A percentile compares a stretch with the other conserved stretches of the same genome.
phyloP scores from a whole-genome alignment of 2,329 filamentous ascomycete genomes.

The Spiromastix sp. region DNA sequence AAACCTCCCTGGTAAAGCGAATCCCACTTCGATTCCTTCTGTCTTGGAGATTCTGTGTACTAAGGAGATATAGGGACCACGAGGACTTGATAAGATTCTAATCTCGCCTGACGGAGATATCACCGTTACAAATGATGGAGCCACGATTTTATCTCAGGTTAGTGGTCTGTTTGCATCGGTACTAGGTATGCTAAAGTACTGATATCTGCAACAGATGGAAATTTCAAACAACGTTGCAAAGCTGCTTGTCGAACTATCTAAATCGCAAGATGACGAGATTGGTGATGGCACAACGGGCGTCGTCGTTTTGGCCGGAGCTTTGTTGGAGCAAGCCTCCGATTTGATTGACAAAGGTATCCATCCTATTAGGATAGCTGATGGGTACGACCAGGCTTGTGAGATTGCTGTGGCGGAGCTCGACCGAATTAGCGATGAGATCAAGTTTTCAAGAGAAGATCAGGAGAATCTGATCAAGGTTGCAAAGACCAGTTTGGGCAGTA shows the following conservation, averaged over 20 bases:
- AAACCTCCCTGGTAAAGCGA: slow-evolving; percentile 67
- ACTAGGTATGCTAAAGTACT: background rate
- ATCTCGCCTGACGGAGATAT: slow-evolving; percentile 98
- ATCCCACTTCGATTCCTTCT: background rate
- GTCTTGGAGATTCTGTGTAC: background rate
- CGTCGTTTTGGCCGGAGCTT: slow-evolving; percentile 85
- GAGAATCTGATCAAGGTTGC: slow-evolving; percentile 88
- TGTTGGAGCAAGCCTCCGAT: slow-evolving; percentile 92
- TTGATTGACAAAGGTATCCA: slow-evolving; percentile 99
- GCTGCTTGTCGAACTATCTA: slow-evolving; percentile 89
- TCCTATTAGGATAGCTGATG: slow-evolving; percentile 95
- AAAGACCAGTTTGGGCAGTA: slow-evolving; percentile 90
- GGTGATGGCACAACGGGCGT: slow-evolving; percentile 97
- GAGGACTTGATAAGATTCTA: slow-evolving; percentile 96
- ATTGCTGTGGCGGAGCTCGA: slow-evolving; percentile 90
- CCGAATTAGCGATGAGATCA: slow-evolving; percentile 80
- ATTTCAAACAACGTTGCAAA: slow-evolving; percentile 98
- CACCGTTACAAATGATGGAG: slow-evolving; percentile 97
- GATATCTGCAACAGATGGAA: slow-evolving; percentile 69
- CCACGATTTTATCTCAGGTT: slow-evolving; percentile 79
- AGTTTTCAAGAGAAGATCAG: slow-evolving; percentile 71
- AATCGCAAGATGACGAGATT: slow-evolving; percentile 98
- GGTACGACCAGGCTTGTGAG: slow-evolving; percentile 95
- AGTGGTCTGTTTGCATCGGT: slow-evolving; percentile 11
- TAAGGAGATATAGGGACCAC: slow-evolving; percentile 52